Percentiles rank a stretch among this genome's conserved stretches.
These are phyloP conservation scores for Datura wrightii DNA, from an alignment of 257 asterid species.

Conservation along the genomic window DNA sequence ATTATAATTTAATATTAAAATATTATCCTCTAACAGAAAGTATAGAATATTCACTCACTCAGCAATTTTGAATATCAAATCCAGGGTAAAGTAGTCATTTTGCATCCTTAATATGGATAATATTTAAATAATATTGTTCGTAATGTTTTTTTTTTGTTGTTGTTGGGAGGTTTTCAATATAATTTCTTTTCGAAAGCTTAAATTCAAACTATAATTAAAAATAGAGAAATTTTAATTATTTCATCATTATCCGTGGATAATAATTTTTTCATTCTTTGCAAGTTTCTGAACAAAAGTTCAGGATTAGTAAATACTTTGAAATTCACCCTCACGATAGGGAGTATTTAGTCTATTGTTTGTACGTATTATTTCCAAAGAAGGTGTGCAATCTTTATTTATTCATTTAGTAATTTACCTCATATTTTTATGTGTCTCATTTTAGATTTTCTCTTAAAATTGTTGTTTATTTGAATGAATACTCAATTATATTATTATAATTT, in stretches of 20 bases:
- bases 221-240: not conserved
- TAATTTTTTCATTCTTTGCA: no score
- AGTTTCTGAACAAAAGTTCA: not conserved
- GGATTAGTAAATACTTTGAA: not conserved
- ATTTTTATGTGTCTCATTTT: not conserved
- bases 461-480: not conserved
- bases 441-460: not conserved
- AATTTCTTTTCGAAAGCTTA: no score
- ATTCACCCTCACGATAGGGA: not conserved
- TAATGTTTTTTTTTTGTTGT: no score
- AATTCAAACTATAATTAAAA: accelerated
- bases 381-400: not conserved
- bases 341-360: not conserved
- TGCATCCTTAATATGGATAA: no score
- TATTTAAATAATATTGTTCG: no score
- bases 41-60: not conserved
- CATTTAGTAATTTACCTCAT: not conserved
- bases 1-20: no score
- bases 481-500: no score
- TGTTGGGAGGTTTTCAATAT: no score
- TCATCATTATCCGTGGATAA: not conserved
- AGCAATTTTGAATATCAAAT: no score
- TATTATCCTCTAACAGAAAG: no score
- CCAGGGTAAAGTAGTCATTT: not conserved
- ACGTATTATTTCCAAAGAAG: not conserved